Evolutionary conservation across 2,329 filamentous ascomycete species (phyloP).

Genomic region (Pseudocercospora cruenta): DNA sequence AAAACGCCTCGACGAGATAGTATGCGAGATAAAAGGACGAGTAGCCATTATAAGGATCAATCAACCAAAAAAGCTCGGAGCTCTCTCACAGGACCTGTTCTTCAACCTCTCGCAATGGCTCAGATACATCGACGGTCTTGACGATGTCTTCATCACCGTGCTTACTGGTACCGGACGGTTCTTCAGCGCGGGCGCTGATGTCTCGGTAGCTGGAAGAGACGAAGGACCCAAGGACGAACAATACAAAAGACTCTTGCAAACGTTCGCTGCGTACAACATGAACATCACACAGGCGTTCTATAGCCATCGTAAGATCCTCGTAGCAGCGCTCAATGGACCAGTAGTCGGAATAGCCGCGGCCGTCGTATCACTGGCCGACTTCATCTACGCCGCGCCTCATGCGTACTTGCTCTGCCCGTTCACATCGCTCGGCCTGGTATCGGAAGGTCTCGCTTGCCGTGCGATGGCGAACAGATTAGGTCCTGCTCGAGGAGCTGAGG

Average conservation of each 20-base stretch:
- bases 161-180: constrained; percentile 77
- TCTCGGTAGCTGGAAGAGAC: constrained; percentile 55
- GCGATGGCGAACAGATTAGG: constrained; percentile 82
- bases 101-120: constrained; percentile 74
- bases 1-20: constrained; percentile 22
- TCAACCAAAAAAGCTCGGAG: constrained; percentile 84
- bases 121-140: constrained; percentile 74
- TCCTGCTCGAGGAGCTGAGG: constrained; percentile 82
- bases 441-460: constrained; percentile 80
- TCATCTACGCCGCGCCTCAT: constrained; percentile 82
- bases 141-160: constrained; percentile 83
- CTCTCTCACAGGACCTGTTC: constrained; percentile 64
- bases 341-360: constrained; percentile 87
- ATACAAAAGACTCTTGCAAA: constrained; percentile 65
- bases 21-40: constrained; percentile 66
- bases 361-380: constrained; percentile 81
- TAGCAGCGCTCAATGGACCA: constrained; percentile 89
- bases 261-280: constrained; percentile 81
- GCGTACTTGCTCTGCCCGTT: constrained; percentile 91
- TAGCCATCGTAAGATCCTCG: constrained; percentile 89
- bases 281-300: constrained; percentile 90
- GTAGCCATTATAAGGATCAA: constrained; percentile 86
- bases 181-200: constrained; percentile 92
- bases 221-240: constrained; percentile 42
- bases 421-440: constrained; percentile 82